Conservation (phyloP, 2,329 filamentous ascomycete genomes). For the Fusarium marasasianum region DNA sequence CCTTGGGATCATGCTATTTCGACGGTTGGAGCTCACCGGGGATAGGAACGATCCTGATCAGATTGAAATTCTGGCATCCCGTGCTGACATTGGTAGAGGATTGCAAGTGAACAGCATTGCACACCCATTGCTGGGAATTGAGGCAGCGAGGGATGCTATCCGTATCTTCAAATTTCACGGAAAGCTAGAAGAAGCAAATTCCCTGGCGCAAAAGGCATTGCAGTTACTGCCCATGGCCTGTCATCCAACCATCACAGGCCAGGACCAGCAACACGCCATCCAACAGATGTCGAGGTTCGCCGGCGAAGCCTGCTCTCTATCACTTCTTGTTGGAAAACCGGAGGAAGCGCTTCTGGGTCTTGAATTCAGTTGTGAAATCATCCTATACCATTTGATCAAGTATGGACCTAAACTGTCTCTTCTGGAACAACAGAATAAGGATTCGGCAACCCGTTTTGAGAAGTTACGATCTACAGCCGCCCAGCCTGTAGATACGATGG, state of each 20-base stretch:
- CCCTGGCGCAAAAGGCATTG: background rate
- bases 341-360: background rate
- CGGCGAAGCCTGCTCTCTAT: background rate
- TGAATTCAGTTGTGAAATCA: background rate
- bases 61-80: background rate
- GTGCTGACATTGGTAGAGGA: background rate
- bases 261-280: background rate
- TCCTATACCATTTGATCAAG: background rate
- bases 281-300: background rate
- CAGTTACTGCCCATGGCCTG: background rate
- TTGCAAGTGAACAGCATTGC: background rate
- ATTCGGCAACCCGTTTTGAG: background rate
- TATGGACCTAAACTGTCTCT: background rate
- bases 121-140: background rate
- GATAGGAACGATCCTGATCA: background rate
- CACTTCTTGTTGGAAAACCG: background rate
- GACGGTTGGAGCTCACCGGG: background rate
- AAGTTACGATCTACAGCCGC: background rate
- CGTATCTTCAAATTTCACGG: background rate
- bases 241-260: background rate
- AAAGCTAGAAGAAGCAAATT: background rate
- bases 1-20: background rate
- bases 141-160: background rate
- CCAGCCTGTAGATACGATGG: background rate
- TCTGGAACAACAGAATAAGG: background rate